Conservation (phyloP, 495 filamentous ascomycete species). For the Penicillium flavigenum region DNA sequence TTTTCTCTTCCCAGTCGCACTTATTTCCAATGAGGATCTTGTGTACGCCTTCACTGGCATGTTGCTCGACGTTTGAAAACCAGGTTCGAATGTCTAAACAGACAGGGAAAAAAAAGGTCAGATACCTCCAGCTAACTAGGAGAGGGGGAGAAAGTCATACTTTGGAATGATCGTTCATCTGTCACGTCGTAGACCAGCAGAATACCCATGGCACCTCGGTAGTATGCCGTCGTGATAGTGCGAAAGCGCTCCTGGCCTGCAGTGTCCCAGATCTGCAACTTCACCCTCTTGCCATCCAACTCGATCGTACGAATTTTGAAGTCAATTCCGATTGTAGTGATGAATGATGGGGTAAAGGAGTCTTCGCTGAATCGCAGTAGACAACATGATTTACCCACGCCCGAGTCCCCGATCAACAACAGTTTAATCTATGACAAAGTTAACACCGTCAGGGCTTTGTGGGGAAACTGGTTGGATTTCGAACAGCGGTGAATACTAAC, state of each 20-base stretch:
- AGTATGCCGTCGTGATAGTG: slow-evolving; percentile 98
- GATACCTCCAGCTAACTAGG: neutral
- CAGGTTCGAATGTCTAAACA: slow-evolving; percentile 90
- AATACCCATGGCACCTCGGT: slow-evolving; percentile 97
- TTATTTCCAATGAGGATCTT: slow-evolving; percentile 99
- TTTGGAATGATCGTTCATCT: slow-evolving; percentile 95
- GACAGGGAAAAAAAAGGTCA: slow-evolving; percentile 4
- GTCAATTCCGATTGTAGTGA: slow-evolving; percentile 99
- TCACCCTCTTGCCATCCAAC: slow-evolving; percentile 95
- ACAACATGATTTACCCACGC: slow-evolving; percentile 98
- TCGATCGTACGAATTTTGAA: slow-evolving; percentile 99
- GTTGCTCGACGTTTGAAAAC: slow-evolving; percentile 99
- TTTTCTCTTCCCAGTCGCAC: slow-evolving; percentile 99
- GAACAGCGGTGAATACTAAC: slow-evolving; percentile 51
- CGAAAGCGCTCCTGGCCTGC: slow-evolving; percentile 97
- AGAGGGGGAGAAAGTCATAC: slow-evolving; percentile 53
- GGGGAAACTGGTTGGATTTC: neutral
- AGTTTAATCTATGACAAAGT: slow-evolving; percentile 79
- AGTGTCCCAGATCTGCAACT: slow-evolving; percentile 99
- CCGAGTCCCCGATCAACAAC: slow-evolving; percentile 95
- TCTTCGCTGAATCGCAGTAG: slow-evolving; percentile 98
- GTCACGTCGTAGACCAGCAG: slow-evolving; percentile 98
- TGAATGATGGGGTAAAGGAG: slow-evolving; percentile 97
- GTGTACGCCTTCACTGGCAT: slow-evolving; percentile 98
- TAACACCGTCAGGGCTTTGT: neutral